Percentiles rank a stretch among this genome's conserved stretches.
These are phyloP conservation scores for Wickerhamiella siamensis DNA, from an alignment of 805 yeast genomes.

Conservation along the genomic window DNA sequence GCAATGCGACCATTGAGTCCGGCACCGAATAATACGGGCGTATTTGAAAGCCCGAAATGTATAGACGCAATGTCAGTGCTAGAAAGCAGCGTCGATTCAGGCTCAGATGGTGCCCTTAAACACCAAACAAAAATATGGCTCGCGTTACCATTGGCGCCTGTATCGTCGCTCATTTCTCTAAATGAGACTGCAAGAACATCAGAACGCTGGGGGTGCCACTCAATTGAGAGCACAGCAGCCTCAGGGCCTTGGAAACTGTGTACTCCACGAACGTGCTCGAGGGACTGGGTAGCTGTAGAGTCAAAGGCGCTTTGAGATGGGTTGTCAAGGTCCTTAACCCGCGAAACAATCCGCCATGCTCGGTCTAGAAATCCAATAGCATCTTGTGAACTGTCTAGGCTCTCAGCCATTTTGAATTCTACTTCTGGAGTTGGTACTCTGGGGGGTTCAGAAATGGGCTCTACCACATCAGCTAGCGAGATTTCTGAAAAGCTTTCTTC, in stretches of 20 bases:
- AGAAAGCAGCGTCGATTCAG: conserved; percentile 31
- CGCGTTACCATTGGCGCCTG: conserved; percentile 5
- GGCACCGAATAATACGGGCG: conserved; percentile 34
- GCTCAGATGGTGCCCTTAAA: conserved; percentile 17
- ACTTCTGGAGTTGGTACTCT: neutral
- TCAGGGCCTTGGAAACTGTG: neutral
- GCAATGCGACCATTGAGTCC: conserved; percentile 35
- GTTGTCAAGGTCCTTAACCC: conserved; percentile 21
- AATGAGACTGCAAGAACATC: conserved; percentile 27
- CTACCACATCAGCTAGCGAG: neutral
- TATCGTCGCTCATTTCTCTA: conserved; percentile 10
- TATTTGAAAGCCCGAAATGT: conserved; percentile 28
- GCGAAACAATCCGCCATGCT: conserved; percentile 21
- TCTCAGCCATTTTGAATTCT: neutral
- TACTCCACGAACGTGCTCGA: neutral
- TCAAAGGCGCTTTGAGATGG: neutral
- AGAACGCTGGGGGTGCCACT: conserved; percentile 24
- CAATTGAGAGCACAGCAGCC: conserved; percentile 21
- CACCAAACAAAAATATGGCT: conserved; percentile 25
- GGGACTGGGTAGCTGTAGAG: neutral
- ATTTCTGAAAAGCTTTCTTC: neutral
- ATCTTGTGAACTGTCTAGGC: neutral
- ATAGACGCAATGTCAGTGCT: conserved; percentile 30
- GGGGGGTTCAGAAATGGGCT: neutral
- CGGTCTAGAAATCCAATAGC: conserved; percentile 14